Percentiles rank a stretch among this genome's conserved stretches.
Evolutionary conservation across 2,329 filamentous ascomycete genomes (phyloP).

Genomic region (Ophiostoma ips): DNA sequence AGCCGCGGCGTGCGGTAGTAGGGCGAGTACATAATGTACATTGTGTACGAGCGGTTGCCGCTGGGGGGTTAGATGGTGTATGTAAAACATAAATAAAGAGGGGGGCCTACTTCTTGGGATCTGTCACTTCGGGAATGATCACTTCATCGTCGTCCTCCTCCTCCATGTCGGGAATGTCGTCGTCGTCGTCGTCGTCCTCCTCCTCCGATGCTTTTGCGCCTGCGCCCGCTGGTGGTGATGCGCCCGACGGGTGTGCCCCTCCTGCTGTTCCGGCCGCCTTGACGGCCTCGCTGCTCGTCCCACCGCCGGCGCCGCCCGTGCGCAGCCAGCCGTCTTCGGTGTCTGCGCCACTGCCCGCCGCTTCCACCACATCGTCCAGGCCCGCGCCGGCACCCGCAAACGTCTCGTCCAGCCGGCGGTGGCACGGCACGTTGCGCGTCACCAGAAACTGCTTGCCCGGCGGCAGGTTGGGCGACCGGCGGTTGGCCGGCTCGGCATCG

Average conservation of each 20-base stretch:
- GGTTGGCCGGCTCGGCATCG: slow-evolving; percentile 67
- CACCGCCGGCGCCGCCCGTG: slow-evolving; percentile 48
- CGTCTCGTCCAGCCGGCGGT: slow-evolving; percentile 80
- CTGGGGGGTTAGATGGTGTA: slow-evolving; percentile 27
- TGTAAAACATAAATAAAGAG: not conserved
- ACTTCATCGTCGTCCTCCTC: slow-evolving; percentile 95
- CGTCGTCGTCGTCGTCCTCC: slow-evolving; percentile 50
- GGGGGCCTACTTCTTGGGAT: slow-evolving; percentile 33
- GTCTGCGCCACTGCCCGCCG: slow-evolving; percentile 44
- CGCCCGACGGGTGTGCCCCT: too few relatives aligned
- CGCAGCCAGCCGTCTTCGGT: slow-evolving; percentile 85
- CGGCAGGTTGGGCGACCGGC: slow-evolving; percentile 70
- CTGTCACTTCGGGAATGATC: slow-evolving; percentile 66
- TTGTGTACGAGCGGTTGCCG: slow-evolving; percentile 80
- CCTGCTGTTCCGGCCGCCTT: not conserved
- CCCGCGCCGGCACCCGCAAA: slow-evolving; percentile 82
- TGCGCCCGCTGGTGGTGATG: slow-evolving; percentile 30
- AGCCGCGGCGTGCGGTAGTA: slow-evolving; percentile 94
- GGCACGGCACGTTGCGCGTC: slow-evolving; percentile 86
- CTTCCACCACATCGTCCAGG: slow-evolving; percentile 59
- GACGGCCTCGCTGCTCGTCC: not conserved
- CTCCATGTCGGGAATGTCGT: slow-evolving; percentile 96
- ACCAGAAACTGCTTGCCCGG: slow-evolving; percentile 89
- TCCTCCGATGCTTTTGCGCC: too few relatives aligned
- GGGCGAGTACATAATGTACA: slow-evolving; percentile 96